Percentiles rank a stretch among this genome's conserved stretches.
phyloP scores from a whole-genome alignment of 2,329 filamentous ascomycete species.

The Monosporascus sp. region DNA sequence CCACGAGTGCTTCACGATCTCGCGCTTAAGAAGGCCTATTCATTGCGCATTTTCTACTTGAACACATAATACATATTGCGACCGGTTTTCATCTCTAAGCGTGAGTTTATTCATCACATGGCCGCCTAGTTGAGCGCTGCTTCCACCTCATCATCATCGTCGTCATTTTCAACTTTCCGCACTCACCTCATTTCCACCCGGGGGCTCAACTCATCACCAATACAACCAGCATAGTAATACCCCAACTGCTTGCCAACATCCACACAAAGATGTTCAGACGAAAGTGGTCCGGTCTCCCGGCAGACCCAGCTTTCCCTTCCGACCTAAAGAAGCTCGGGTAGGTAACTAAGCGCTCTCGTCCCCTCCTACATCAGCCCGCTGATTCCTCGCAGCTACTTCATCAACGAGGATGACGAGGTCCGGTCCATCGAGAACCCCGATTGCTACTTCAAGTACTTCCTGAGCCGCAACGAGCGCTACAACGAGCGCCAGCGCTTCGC shows the following conservation, averaged over 20 bases:
- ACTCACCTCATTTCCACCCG: background rate
- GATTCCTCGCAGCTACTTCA: slow-evolving; percentile 58
- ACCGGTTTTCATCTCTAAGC: too few species aligned
- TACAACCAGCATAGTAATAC: background rate
- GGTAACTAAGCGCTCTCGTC: slow-evolving; percentile 15
- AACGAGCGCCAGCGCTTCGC: slow-evolving; percentile 72
- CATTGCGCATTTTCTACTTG: too few species aligned
- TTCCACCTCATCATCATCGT: background rate
- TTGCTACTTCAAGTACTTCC: slow-evolving; percentile 68
- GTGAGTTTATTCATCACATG: too few species aligned
- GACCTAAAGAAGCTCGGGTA: slow-evolving; percentile 71
- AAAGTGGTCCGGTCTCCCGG: slow-evolving; percentile 61
- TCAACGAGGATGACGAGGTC: slow-evolving; percentile 72
- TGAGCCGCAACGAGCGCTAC: slow-evolving; percentile 68
- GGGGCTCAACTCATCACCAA: background rate
- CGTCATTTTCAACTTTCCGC: background rate
- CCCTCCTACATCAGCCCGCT: background rate
- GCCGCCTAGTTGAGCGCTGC: too few species aligned
- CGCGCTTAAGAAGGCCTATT: too few species aligned
- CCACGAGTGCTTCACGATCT: too few species aligned
- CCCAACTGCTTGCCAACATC: background rate
- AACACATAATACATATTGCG: too few species aligned
- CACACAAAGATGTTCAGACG: slow-evolving; percentile 67
- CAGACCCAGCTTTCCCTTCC: slow-evolving; percentile 61
- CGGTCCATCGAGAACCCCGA: slow-evolving; percentile 63